Evolutionary conservation across 495 filamentous ascomycete genomes (phyloP).

Genomic region (Penicillium roqueforti): DNA sequence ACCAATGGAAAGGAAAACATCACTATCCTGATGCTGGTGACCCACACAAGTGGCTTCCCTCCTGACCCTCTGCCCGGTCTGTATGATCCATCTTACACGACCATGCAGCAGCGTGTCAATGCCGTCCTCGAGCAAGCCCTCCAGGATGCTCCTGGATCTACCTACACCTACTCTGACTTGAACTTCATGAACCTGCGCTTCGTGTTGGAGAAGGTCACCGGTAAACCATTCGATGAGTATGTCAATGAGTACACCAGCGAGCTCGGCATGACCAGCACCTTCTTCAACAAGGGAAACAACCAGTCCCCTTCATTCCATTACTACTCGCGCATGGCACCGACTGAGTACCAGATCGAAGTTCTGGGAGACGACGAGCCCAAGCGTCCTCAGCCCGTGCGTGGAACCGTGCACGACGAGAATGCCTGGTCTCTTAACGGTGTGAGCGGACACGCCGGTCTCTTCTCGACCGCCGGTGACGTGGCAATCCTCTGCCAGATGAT

Average conservation of each 20-base stretch:
- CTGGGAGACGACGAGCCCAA: slow-evolving; percentile 20
- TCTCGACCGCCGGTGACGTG: slow-evolving; percentile 21
- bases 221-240: slow-evolving; percentile 17
- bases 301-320: slow-evolving; percentile 13
- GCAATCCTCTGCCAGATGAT: slow-evolving; percentile 30
- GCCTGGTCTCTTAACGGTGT: slow-evolving; percentile 25
- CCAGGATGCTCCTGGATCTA: slow-evolving; percentile 20
- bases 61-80: slow-evolving; percentile 18
- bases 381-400: slow-evolving; percentile 29
- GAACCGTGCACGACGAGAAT: slow-evolving; percentile 30
- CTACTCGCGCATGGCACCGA: slow-evolving; percentile 24
- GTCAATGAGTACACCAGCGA: slow-evolving; percentile 17
- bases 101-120: slow-evolving; percentile 19
- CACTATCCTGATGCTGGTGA: slow-evolving; percentile 24
- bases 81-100: slow-evolving; percentile 9
- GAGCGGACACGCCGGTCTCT: slow-evolving; percentile 27
- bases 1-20: slow-evolving; percentile 25
- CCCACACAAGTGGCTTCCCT: slow-evolving; percentile 27
- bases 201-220: slow-evolving; percentile 22
- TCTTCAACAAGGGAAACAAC: slow-evolving; percentile 28
- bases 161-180: slow-evolving; percentile 27
- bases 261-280: slow-evolving; percentile 26
- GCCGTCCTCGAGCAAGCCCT: slow-evolving; percentile 22
- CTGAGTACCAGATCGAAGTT: slow-evolving; percentile 27
- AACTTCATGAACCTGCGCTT: slow-evolving; percentile 28